Percentiles rank a stretch among this genome's conserved stretches.
phyloP scores from a whole-genome alignment of 306 rosid genomes.

The Benincasa hispida region DNA sequence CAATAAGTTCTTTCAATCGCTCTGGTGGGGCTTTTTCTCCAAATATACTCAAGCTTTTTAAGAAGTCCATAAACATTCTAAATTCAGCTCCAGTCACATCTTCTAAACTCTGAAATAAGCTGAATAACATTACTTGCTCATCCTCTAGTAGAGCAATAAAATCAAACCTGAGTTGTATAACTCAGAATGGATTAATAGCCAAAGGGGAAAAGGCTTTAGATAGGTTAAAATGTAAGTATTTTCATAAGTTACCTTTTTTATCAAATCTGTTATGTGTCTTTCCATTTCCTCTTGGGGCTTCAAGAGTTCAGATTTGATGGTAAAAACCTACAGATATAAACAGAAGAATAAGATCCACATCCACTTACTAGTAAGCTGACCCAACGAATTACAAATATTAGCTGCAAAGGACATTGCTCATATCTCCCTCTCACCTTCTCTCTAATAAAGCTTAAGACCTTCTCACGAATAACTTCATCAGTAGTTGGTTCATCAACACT shows the following conservation, averaged over 20 bases:
- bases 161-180: not conserved
- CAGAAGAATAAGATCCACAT: not conserved
- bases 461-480: constrained; percentile 73
- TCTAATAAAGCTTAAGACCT: constrained; percentile 72
- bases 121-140: constrained; percentile 21
- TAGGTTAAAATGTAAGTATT: not conserved
- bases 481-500: constrained; percentile 66
- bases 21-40: constrained; percentile 85
- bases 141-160: constrained; percentile 6
- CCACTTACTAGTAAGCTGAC: not conserved
- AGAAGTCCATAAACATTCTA: constrained; percentile 83
- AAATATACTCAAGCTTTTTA: constrained; percentile 67
- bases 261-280: constrained; percentile 88
- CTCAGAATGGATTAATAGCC: not conserved
- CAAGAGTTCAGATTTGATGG: constrained; percentile 73
- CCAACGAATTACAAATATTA: not conserved
- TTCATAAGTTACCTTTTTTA: constrained; percentile 50
- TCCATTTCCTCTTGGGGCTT: constrained; percentile 97
- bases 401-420: not conserved
- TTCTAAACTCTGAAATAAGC: constrained; percentile 56
- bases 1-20: constrained; percentile 79
- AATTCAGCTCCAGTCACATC: constrained; percentile 90
- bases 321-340: constrained; percentile 55
- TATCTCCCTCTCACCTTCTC: constrained; percentile 51
- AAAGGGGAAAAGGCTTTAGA: not conserved